These are phyloP conservation scores for Phytopythium litorale DNA, from an alignment of 352 stramenopile genomes.

Conservation along the genomic window DNA sequence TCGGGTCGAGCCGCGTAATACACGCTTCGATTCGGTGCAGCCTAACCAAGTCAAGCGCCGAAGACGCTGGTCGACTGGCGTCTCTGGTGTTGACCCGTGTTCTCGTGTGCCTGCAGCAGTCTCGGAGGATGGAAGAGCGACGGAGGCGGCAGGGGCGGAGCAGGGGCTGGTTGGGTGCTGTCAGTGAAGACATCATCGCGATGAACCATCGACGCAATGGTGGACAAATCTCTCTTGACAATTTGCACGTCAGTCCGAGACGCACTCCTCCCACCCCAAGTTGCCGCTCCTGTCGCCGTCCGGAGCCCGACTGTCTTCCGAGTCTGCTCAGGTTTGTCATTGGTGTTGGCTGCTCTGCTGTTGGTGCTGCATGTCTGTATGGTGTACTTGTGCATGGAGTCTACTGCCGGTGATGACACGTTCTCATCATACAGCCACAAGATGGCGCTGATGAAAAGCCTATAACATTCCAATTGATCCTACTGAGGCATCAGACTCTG, in stretches of 20 bases:
- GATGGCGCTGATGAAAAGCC: constrained; percentile 56
- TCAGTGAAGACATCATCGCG: constrained; percentile 56
- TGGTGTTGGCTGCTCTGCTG: constrained; percentile 2
- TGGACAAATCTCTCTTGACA: constrained; percentile 55
- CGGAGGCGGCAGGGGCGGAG: not conserved
- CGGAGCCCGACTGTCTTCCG: not conserved
- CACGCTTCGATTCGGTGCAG: constrained; percentile 40
- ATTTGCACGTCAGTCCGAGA: constrained; percentile 92
- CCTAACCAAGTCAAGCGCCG: not conserved
- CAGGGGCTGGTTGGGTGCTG: constrained; percentile 13
- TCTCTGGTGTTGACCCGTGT: not conserved
- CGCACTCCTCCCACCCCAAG: constrained; percentile 14
- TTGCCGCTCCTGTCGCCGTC: not conserved
- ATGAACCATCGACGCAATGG: constrained; percentile 47
- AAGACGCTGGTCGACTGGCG: not conserved
- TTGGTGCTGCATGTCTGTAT: constrained; percentile 23
- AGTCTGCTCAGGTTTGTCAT: not conserved
- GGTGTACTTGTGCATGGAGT: constrained; percentile 7
- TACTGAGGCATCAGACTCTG: constrained; percentile 50
- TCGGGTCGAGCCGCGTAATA: constrained; percentile 84
- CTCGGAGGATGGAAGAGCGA: not conserved
- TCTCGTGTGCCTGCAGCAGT: not conserved
- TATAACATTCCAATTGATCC: constrained; percentile 88
- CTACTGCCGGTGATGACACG: constrained; percentile 58
- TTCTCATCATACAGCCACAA: constrained; percentile 59